These are phyloP conservation scores for Tylopilus felleus DNA, from an alignment of 768 basidiomycete genomes.

Conservation along the genomic window DNA sequence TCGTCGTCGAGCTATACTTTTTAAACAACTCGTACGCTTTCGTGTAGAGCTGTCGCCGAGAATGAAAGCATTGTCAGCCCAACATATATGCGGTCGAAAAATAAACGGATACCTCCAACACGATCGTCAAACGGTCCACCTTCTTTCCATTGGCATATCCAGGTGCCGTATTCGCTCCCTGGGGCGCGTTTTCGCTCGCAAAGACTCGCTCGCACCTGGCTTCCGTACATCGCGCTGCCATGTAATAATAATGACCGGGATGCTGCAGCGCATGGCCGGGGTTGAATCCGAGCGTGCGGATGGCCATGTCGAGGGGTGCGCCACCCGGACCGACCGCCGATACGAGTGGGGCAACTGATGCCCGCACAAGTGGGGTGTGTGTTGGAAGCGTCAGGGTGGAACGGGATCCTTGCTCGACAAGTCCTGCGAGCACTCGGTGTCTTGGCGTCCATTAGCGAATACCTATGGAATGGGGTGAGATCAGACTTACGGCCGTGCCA, in stretches of 20 bases:
- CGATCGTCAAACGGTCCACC: conserved; percentile 79
- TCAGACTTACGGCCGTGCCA: conserved; percentile 71
- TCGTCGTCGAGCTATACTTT: conserved; percentile 52
- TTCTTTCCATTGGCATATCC: conserved; percentile 89
- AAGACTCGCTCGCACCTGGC: conserved; percentile 67
- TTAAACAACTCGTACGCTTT: conserved; percentile 95
- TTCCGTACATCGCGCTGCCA: conserved; percentile 84
- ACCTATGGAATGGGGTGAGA: neutral
- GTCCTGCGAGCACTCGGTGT: conserved; percentile 85
- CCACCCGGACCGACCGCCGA: conserved; percentile 13
- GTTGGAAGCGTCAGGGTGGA: conserved; percentile 60
- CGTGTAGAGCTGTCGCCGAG: conserved; percentile 68
- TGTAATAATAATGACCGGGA: conserved; percentile 84
- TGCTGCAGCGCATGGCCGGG: conserved; percentile 84
- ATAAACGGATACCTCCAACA: conserved; percentile 68
- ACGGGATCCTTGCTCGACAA: conserved; percentile 77
- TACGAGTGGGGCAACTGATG: conserved; percentile 34
- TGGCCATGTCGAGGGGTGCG: conserved; percentile 42
- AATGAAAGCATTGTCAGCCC: neutral
- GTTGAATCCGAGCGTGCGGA: conserved; percentile 66
- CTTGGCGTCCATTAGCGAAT: conserved; percentile 35
- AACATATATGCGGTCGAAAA: neutral
- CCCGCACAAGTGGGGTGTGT: conserved; percentile 43
- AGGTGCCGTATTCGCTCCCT: conserved; percentile 46
- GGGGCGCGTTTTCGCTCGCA: conserved; percentile 43